Base-by-base conservation (phyloP, 148 eudicot species). In the Rhododendron vialii region DNA sequence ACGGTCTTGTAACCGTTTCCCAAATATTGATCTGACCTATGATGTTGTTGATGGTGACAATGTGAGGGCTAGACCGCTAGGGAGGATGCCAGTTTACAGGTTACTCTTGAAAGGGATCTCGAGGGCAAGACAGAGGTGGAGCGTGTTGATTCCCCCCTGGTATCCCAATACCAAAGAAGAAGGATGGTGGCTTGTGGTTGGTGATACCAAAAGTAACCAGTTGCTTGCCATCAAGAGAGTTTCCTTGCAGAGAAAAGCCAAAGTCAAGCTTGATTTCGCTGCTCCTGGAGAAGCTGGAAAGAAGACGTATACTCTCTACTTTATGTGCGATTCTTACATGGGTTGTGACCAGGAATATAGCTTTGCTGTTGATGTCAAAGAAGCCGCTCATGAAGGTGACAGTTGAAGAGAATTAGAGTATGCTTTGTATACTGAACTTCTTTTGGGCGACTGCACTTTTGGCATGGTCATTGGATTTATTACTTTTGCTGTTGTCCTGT, bases 181-280 rank as follows among this genome's bases (percentile, higher is more conserved):
- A 83, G 96, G 95, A 5, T 95, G 98, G 98, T 95, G 96, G 96
- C 91, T 95, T 51, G 95, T 95, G 15, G 94, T 95, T 69, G 98
- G 98, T 30, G 97, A 95, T 83, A 89, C 92, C 0, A 91, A 91
- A 88, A 93, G 87, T 51, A 91, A 94, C 85, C 95, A 95, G 91
- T 82, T 96, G 86, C 92, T 95, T 53, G 98, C 97, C 22, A 94
- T 92, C 65, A 95, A 95, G 86, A 92, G 96, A 88, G 95, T 96
- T 13, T 65, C 91, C 12, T 87, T 95, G 55, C 96, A 96, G 88
- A 91, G 95, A 91, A 95, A 91, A 90, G 90, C 92, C 2, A 93
- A 90, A 86, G 93, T 92, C 38, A 95, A 93, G 89, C 92, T 95
- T 28, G 94, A 90, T 26, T 89, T 93, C 77, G 74, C 87, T 38